Conservation (phyloP, 352 stramenopile genomes). For the Phytophthora meadii region DNA sequence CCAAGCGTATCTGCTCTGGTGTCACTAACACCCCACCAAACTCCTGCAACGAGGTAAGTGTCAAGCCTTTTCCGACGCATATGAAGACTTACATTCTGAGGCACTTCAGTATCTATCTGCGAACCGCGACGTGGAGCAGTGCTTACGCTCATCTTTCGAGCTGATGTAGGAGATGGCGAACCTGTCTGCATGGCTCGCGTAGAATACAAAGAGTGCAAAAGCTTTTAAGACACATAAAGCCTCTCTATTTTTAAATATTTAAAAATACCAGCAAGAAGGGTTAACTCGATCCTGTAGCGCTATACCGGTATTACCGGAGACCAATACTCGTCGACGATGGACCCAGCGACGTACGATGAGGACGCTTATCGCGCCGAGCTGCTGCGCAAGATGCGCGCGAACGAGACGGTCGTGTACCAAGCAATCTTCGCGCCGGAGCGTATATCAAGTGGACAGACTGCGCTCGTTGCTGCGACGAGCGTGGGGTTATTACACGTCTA, state of each 20-base stretch:
- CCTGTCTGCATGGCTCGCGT: slow-evolving; percentile 16
- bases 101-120: slow-evolving; percentile 15
- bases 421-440: slow-evolving; percentile 54
- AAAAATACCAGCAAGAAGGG: no score
- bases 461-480: slow-evolving; percentile 76
- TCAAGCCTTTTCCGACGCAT: neutral
- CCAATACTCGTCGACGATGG: slow-evolving; percentile 34
- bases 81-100: slow-evolving; percentile 28
- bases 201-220: neutral
- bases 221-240: no score
- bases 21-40: slow-evolving; percentile 87
- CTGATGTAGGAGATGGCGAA: slow-evolving; percentile 5
- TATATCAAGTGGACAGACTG: slow-evolving; percentile 34
- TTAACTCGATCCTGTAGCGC: neutral
- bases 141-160: slow-evolving; percentile 16
- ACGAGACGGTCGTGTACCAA: slow-evolving; percentile 61
- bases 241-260: slow-evolving; percentile 8
- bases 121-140: slow-evolving; percentile 7
- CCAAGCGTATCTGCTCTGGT: slow-evolving; percentile 81
- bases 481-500: slow-evolving; percentile 70
- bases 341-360: slow-evolving; percentile 69
- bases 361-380: slow-evolving; percentile 53
- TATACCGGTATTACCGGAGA: neutral
- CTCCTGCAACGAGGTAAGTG: slow-evolving; percentile 40
- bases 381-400: slow-evolving; percentile 60